Conservation (phyloP, 2,329 filamentous ascomycete genomes). For the Fusarium nodosum region DNA sequence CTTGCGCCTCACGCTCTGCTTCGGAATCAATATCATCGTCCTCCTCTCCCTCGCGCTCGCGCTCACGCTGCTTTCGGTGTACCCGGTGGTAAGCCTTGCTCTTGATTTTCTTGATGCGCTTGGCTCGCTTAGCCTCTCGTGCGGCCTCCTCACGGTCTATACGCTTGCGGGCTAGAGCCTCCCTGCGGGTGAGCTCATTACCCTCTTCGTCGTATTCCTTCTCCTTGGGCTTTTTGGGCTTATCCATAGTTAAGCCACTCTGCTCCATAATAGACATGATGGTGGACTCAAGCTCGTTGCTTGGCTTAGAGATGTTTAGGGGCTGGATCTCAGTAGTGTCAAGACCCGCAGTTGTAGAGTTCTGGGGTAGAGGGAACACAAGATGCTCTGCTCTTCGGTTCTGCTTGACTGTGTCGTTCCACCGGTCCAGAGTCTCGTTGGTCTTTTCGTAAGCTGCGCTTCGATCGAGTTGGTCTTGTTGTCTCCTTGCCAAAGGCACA, state of each 20-base stretch:
- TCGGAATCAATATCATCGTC: constrained; percentile 74
- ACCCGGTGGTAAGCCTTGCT: constrained; percentile 94
- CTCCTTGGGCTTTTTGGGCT: constrained; percentile 63
- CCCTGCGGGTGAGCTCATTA: constrained; percentile 78
- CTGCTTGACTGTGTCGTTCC: constrained; percentile 95
- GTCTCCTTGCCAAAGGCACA: constrained; percentile 84
- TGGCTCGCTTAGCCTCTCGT: constrained; percentile 87
- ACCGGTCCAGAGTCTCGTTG: constrained; percentile 89
- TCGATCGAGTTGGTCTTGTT: constrained; percentile 88
- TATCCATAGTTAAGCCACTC: constrained; percentile 77
- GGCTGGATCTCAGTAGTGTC: constrained; percentile 75
- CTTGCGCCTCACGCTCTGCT: constrained; percentile 73
- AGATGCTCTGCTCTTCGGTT: constrained; percentile 94
- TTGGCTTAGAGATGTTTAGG: constrained; percentile 71
- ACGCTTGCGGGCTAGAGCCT: constrained; percentile 79
- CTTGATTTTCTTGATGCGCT: constrained; percentile 99
- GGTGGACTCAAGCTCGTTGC: constrained; percentile 85
- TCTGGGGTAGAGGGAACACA: constrained; percentile 85
- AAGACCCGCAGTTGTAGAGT: constrained; percentile 71
- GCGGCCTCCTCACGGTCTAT: constrained; percentile 87
- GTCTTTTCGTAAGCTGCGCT: constrained; percentile 88
- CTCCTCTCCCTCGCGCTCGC: constrained; percentile 68
- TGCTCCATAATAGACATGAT: constrained; percentile 92
- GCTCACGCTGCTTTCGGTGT: constrained; percentile 79
- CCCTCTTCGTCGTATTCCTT: constrained; percentile 77